A percentile compares a stretch with the other conserved stretches of the same genome.
Conservation (phyloP, 306 rosid species). For the Corylus heterophylla region DNA sequence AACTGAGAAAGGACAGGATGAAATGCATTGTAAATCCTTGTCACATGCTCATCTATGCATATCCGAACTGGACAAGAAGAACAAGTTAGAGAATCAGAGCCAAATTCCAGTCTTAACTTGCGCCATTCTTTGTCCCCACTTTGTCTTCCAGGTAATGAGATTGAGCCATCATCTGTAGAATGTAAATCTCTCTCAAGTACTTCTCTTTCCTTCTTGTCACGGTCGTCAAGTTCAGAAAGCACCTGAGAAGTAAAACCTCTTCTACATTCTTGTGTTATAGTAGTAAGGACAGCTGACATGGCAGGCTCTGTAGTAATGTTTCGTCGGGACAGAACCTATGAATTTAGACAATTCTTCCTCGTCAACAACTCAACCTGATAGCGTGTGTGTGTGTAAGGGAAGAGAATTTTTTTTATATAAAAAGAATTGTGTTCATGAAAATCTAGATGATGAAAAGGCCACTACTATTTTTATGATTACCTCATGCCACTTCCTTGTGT, state of each 20-base stretch:
- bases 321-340: slow-evolving; percentile 80
- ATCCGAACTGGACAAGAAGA: slow-evolving; percentile 69
- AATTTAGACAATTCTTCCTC: slow-evolving; percentile 4
- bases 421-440: slow-evolving; percentile 2
- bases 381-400: no score
- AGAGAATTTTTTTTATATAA: neutral
- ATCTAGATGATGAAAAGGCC: neutral
- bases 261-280: slow-evolving; percentile 61
- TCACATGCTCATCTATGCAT: slow-evolving; percentile 86
- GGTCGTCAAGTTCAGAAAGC: slow-evolving; percentile 61
- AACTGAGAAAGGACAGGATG: slow-evolving; percentile 56
- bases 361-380: slow-evolving; percentile 18
- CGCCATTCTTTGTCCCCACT: slow-evolving; percentile 97
- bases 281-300: slow-evolving; percentile 49
- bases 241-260: slow-evolving; percentile 52
- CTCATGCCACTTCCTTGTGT: slow-evolving; percentile 94
- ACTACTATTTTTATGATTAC: slow-evolving; percentile 34
- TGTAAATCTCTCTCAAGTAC: slow-evolving; percentile 52
- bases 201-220: slow-evolving; percentile 66
- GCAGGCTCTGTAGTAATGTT: slow-evolving; percentile 54
- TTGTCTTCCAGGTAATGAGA: slow-evolving; percentile 87
- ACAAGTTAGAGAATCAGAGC: slow-evolving; percentile 57
- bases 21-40: slow-evolving; percentile 68
- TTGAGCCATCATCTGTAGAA: slow-evolving; percentile 55
- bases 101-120: slow-evolving; percentile 67